Percentiles rank a stretch among this genome's conserved stretches.
Evolutionary conservation across 495 filamentous ascomycete species (phyloP).

Genomic region (Aspergillus coremiiformis): DNA sequence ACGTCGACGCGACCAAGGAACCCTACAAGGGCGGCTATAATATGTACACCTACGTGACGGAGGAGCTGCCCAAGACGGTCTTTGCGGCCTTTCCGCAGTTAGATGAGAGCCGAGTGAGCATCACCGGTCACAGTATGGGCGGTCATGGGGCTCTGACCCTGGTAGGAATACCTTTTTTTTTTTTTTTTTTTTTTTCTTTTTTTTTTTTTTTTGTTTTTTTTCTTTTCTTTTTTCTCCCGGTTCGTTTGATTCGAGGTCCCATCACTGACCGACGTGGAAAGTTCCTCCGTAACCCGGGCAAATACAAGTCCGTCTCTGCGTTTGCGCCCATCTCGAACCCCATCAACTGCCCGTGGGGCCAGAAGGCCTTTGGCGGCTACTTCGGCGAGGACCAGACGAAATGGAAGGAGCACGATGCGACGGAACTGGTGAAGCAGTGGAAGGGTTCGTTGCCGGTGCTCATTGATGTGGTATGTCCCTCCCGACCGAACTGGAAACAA

Average conservation of each 20-base stretch:
- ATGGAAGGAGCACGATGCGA: conserved; percentile 90
- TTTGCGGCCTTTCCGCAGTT: conserved; percentile 60
- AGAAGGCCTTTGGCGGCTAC: conserved; percentile 92
- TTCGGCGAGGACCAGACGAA: conserved; percentile 64
- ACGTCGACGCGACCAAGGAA: conserved; percentile 75
- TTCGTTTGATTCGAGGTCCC: too few species aligned
- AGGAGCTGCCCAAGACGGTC: conserved; percentile 70
- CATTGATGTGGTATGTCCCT: conserved; percentile 65
- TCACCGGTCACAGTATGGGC: conserved; percentile 93
- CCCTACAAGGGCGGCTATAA: conserved; percentile 72
- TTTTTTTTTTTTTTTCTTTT: conserved; percentile 3
- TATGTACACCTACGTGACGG: conserved; percentile 87
- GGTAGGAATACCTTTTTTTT: conserved; percentile 28
- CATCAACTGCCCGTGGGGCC: conserved; percentile 77
- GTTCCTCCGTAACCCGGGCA: conserved; percentile 83
- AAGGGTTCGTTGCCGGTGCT: conserved; percentile 62
- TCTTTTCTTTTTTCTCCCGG: too few species aligned
- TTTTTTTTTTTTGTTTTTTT: conserved; percentile 5
- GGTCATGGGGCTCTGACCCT: conserved; percentile 90
- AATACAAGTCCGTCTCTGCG: conserved; percentile 79
- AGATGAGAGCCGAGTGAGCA: conserved; percentile 60
- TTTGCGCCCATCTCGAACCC: conserved; percentile 94
- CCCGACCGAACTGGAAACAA: not conserved
- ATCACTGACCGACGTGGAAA: conserved; percentile 17
- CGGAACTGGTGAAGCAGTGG: conserved; percentile 75